phyloP scores from a whole-genome alignment of 192 early-diverging fungal genomes.

The Coemansia sp. region DNA sequence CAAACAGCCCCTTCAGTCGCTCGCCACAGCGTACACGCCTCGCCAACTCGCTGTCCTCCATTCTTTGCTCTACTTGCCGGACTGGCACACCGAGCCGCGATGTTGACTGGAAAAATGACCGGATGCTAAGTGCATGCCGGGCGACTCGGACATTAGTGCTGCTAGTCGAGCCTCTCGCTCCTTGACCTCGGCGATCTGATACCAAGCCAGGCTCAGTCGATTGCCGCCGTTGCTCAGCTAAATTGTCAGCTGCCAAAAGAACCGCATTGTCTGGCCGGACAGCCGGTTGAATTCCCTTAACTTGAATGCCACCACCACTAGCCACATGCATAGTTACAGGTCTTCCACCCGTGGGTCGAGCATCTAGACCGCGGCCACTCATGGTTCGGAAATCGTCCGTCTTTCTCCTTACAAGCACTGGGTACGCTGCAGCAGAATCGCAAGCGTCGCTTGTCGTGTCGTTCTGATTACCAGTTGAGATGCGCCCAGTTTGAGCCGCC shows the following conservation, averaged over 20 bases:
- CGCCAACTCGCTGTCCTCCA: conserved; percentile 27
- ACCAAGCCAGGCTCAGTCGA: not conserved
- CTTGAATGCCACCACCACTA: not conserved
- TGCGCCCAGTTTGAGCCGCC: not conserved
- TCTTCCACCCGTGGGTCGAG: not conserved
- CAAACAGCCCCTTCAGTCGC: conserved; percentile 46
- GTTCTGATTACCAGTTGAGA: not conserved
- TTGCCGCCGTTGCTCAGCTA: conserved; percentile 2
- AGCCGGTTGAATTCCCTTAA: not conserved
- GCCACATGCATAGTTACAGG: conserved; percentile 1
- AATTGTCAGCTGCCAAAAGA: not conserved
- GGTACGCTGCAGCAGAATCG: not conserved
- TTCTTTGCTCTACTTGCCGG: not conserved
- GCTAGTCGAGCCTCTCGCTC: conserved; percentile 17
- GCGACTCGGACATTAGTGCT: conserved; percentile 4
- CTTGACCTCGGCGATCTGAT: conserved; percentile 11
- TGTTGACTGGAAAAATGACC: conserved; percentile 35
- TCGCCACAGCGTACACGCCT: conserved; percentile 42
- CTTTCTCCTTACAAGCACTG: not conserved
- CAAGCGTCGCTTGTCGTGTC: not conserved
- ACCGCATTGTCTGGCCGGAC: not conserved
- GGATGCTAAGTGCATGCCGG: conserved; percentile 33
- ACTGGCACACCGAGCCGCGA: conserved; percentile 14
- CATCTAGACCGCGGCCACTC: not conserved
- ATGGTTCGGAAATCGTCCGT: not conserved